Evolutionary conservation across 2,329 filamentous ascomycete genomes (phyloP).

Genomic region (Colletotrichum destructivum): DNA sequence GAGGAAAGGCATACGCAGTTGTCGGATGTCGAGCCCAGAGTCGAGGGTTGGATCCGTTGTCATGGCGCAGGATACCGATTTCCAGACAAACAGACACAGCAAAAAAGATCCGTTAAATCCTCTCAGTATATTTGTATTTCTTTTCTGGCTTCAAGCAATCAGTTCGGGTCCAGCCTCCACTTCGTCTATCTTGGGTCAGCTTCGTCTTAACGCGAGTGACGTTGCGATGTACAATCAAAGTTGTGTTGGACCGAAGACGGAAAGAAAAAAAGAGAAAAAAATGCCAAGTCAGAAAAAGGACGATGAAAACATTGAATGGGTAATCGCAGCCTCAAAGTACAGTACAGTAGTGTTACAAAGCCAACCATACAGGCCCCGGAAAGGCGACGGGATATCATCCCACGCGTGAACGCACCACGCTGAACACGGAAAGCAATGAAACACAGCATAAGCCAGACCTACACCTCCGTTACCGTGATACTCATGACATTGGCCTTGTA

Average conservation of each 20-base stretch:
- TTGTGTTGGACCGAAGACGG: too few relatives aligned
- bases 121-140: not conserved
- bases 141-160: not conserved
- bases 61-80: not conserved
- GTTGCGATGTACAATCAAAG: not conserved
- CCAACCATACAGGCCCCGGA: not conserved
- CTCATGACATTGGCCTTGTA: constrained; percentile 37
- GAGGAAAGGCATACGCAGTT: not conserved
- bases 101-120: not conserved
- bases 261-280: not conserved
- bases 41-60: not conserved
- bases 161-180: not conserved
- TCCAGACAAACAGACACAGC: not conserved
- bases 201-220: too few relatives aligned
- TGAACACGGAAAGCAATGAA: not conserved
- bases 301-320: not conserved
- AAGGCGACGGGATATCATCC: constrained; percentile 5
- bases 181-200: not conserved
- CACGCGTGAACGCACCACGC: not conserved
- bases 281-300: too few relatives aligned
- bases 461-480: constrained; percentile 31
- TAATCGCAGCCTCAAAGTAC: constrained; percentile 6
- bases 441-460: not conserved
- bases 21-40: not conserved
- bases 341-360: not conserved